Percentiles rank a stretch among this genome's conserved stretches.
Conservation (phyloP, 1,139 yeast species). For the Magnusiomyces sp. region DNA sequence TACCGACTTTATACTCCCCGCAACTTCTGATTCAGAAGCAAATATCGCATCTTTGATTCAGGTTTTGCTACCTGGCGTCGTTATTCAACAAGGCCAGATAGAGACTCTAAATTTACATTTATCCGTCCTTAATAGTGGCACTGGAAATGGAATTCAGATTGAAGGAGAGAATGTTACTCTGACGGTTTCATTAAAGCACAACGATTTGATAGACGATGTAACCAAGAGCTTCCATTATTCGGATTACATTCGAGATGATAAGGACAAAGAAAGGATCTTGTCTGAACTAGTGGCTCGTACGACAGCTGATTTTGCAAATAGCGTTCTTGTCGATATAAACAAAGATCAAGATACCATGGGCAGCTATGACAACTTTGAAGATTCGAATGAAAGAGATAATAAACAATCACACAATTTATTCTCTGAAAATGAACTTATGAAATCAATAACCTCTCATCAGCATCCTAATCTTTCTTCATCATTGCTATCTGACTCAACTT, state of each 20-base stretch:
- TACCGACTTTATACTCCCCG: slow-evolving; percentile 37
- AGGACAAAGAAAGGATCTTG: slow-evolving; percentile 23
- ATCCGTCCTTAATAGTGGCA: slow-evolving; percentile 52
- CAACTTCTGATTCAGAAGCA: too few species aligned
- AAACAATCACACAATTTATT: too few species aligned
- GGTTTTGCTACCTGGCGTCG: slow-evolving; percentile 48
- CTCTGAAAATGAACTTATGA: not conserved
- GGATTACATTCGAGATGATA: too few species aligned
- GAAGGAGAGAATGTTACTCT: slow-evolving; percentile 50
- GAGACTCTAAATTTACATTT: slow-evolving; percentile 44
- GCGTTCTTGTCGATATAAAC: slow-evolving; percentile 23
- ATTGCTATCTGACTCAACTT: not conserved
- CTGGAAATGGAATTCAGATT: slow-evolving; percentile 34
- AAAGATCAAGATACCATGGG: not conserved
- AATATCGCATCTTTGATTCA: too few species aligned
- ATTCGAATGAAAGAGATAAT: too few species aligned
- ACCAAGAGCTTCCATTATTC: too few species aligned
- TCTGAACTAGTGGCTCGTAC: slow-evolving; percentile 57
- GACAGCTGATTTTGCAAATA: slow-evolving; percentile 37
- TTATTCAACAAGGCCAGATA: slow-evolving; percentile 55
- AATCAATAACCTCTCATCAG: not conserved
- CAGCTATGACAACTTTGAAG: not conserved
- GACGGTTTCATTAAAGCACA: slow-evolving; percentile 39
- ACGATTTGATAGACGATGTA: slow-evolving; percentile 11
- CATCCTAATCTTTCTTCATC: slow-evolving; percentile 5